Base-by-base conservation (phyloP, 768 basidiomycete species). In the Tylopilus plumbeoviolaceoides region DNA sequence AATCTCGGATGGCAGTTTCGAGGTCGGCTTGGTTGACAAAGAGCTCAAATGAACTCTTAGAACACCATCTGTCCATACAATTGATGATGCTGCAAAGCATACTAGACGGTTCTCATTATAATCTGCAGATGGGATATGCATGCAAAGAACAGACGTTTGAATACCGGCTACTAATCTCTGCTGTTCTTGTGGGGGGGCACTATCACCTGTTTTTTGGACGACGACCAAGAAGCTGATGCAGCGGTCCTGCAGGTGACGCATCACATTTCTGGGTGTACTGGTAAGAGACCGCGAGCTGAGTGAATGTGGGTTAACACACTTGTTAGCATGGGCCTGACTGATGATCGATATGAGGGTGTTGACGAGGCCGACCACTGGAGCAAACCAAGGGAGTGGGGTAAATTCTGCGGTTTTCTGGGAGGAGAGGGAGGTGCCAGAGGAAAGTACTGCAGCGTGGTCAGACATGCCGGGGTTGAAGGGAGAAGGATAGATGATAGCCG, bases 381-480 rank as follows among this genome's bases (percentile, higher is more conserved):
- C 67, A 12, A 82, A 66, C 45, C 72, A 79, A 28, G 81, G 81
- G 7, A 82, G 65, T 10, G 79, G 77, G 21, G 72, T 64, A 47
- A 79, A 73, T 47, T 77, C 64, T n/a, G 80, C 77, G 15, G 77
- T 67, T 2, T 76, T 66, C 59, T 80, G 77, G 7, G 76, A 75
- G 7, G 62, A 12, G 38, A 61, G 12, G 4, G 51, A 28, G 11
- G 58, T 31, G 1, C n/a, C n/a, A n/a, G 55, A 58, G 38, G 53
- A 48, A 1, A 56, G 51, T 31, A 57, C 20, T 9, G 60, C 28
- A 40, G 58, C 48, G 8, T 58, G 50, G 27, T 18, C n/a, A 5
- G 63, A 57, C 56, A 66, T 63, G 56, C 50, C 45, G 23, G 1
- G 18, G 8, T 17, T 7, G n/a, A n/a, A n/a, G n/a, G n/a, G n/a